Percentiles rank a stretch among this genome's conserved stretches.
Evolutionary conservation across 306 rosid species (phyloP).

Genomic region (Prunus kanzakura): DNA sequence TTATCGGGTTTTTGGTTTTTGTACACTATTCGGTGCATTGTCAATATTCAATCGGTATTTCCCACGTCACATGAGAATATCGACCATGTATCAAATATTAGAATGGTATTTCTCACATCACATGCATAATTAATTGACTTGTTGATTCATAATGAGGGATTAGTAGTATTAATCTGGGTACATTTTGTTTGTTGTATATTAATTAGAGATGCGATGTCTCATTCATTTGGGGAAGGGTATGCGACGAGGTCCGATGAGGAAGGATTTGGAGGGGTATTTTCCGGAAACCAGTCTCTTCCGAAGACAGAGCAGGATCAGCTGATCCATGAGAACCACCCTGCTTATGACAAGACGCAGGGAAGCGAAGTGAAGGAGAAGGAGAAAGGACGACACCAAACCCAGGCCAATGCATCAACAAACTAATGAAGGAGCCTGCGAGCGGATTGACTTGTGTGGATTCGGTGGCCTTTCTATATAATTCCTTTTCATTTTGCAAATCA

Average conservation of each 20-base stretch:
- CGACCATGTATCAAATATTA: no score
- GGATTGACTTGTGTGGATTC: background rate
- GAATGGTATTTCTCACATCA: no score
- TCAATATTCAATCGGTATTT: no score
- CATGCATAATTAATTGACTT: no score
- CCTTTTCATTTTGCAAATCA: background rate
- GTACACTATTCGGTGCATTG: no score
- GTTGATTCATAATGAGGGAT: no score
- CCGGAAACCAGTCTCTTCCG: slow-evolving; percentile 31
- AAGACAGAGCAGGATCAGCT: slow-evolving; percentile 24
- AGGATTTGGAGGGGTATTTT: slow-evolving; percentile 80
- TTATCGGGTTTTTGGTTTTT: background rate
- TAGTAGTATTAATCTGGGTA: background rate
- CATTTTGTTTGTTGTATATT: background rate
- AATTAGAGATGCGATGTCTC: slow-evolving; percentile 68
- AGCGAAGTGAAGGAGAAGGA: slow-evolving; percentile 94
- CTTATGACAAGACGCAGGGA: slow-evolving; percentile 81
- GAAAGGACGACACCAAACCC: slow-evolving; percentile 59
- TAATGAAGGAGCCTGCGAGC: background rate
- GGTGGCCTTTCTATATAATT: background rate
- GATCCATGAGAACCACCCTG: slow-evolving; percentile 72
- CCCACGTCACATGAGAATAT: no score
- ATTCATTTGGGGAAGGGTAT: slow-evolving; percentile 83
- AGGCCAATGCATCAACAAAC: slow-evolving; percentile 24
- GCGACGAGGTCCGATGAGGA: slow-evolving; percentile 75